phyloP scores from a whole-genome alignment of 176 grass and related monocot species.

The Bonia amplexicaulis region DNA sequence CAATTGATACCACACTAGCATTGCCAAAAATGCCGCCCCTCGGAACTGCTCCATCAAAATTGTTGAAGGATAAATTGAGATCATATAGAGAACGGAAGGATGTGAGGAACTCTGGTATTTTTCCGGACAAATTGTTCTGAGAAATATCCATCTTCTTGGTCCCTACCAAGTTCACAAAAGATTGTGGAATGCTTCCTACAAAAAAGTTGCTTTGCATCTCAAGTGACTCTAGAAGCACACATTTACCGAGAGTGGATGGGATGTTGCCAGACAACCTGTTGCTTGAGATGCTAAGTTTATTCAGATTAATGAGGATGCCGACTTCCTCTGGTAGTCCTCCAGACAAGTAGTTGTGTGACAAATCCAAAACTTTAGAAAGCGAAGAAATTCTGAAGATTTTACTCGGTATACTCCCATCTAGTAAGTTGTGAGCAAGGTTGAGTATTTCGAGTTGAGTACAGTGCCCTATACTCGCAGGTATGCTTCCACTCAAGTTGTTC shows the following conservation, averaged over 20 bases:
- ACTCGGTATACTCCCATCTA: background rate
- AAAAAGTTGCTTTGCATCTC: slow-evolving; percentile 48
- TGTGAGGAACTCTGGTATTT: slow-evolving; percentile 35
- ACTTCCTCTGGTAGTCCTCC: slow-evolving; percentile 35
- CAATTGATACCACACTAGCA: background rate
- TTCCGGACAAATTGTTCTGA: slow-evolving; percentile 31
- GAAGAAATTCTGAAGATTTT: no score
- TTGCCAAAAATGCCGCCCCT: slow-evolving; percentile 15
- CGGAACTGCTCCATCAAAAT: slow-evolving; percentile 42
- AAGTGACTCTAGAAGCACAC: slow-evolving; percentile 39
- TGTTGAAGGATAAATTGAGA: slow-evolving; percentile 63
- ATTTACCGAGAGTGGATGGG: slow-evolving; percentile 30
- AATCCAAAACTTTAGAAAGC: no score
- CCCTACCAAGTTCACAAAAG: slow-evolving; percentile 24
- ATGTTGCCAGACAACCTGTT: slow-evolving; percentile 42
- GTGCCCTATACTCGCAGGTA: slow-evolving; percentile 28
- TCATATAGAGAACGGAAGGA: background rate
- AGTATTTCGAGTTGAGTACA: slow-evolving; percentile 32
- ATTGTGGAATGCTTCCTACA: slow-evolving; percentile 42
- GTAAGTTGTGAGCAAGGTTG: slow-evolving; percentile 49
- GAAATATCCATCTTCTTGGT: slow-evolving; percentile 52
- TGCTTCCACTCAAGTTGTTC: slow-evolving; percentile 48
- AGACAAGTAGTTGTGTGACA: slow-evolving; percentile 51
- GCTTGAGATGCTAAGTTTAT: slow-evolving; percentile 30
- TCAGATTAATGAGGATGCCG: slow-evolving; percentile 33